Evolutionary conservation across 2,329 filamentous ascomycete genomes (phyloP), one percentile per base, ranked within the genome.

Genomic region (Nigrospora osmanthi): DNA sequence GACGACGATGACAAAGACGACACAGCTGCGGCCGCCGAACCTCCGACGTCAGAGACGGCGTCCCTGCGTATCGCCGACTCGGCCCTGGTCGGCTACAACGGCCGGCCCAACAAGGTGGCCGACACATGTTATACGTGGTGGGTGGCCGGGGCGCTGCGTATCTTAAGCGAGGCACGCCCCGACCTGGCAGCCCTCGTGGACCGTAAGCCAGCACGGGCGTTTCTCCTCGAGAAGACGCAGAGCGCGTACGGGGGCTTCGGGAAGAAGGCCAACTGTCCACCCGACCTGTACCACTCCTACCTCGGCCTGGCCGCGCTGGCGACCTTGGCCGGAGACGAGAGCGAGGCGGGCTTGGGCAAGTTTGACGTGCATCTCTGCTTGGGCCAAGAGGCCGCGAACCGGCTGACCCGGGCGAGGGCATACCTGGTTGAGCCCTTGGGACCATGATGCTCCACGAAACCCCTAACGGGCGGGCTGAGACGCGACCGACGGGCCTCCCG

Each of bases 81-180:
- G 23, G 43, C 50, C 10, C 47, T 55, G 15, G 64, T 68, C 2
- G 93, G 90, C 11, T 89, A 94, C 67, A 95, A 94, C 57, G 93
- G 93, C 23, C 81, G 93, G 41, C 82, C 80, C 60, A 96, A 95
- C 69, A 98, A 98, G 64, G 76, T 83, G 40, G 86, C 87, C 11
- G 93, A 98, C 65, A 97, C 93, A 1, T 98, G 93, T 67, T 98
- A 98, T 64, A 85, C 81, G 17, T 98, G 91, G 73, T 98, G 93
- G 93, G 88, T 87, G 1, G 75, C 76, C 4, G 89, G 80, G 2
- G 80, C 89, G 1, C 59, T 80, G 1, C 55, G 59, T 43, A 70
- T 75, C 35, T 46, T 61, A 5, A 51, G 47, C 2, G n/a, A 35
- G 3, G 49, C 83, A 71, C 78, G 86, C 54, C 68, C 87, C 11